Evolutionary conservation across 1,284 basidiomycete species (phyloP).

Genomic region (Puccinia sorghi): DNA sequence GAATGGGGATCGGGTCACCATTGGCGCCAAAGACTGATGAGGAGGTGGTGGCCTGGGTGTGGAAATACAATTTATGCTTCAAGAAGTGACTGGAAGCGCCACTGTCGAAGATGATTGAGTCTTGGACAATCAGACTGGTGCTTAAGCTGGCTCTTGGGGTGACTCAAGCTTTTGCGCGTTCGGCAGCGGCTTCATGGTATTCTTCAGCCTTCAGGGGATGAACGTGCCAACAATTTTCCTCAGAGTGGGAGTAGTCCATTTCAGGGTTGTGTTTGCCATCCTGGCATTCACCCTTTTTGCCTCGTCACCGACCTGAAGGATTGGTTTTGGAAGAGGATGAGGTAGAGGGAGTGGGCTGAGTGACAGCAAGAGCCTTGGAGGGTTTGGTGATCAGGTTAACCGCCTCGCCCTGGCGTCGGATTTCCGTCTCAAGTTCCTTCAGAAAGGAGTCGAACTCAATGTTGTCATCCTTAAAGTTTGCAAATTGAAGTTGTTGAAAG

Average conservation of each 20-base stretch:
- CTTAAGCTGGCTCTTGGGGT: neutral
- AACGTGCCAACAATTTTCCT: neutral
- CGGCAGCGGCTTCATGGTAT: neutral
- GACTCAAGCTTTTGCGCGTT: neutral
- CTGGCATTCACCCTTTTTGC: neutral
- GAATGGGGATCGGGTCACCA: neutral
- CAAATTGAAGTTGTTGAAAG: too few relatives aligned
- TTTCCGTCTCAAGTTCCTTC: neutral
- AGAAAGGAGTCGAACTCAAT: neutral
- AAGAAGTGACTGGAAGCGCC: slow-evolving; percentile 1
- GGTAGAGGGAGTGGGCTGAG: neutral
- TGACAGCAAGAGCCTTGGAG: too few relatives aligned
- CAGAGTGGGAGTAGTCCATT: too few relatives aligned
- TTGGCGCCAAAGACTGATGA: neutral
- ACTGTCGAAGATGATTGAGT: slow-evolving; percentile 6
- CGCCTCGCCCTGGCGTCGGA: neutral
- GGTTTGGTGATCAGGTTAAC: too few relatives aligned
- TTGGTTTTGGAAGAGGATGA: too few relatives aligned
- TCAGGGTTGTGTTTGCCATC: neutral
- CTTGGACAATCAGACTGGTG: neutral
- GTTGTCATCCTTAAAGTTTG: neutral
- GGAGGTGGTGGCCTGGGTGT: neutral
- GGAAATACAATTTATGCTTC: neutral
- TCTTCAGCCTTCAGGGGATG: neutral
- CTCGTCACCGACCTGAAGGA: too few relatives aligned